Evolutionary conservation across 2,329 filamentous ascomycete genomes (phyloP).

Genomic region (Penicillium sp.): DNA sequence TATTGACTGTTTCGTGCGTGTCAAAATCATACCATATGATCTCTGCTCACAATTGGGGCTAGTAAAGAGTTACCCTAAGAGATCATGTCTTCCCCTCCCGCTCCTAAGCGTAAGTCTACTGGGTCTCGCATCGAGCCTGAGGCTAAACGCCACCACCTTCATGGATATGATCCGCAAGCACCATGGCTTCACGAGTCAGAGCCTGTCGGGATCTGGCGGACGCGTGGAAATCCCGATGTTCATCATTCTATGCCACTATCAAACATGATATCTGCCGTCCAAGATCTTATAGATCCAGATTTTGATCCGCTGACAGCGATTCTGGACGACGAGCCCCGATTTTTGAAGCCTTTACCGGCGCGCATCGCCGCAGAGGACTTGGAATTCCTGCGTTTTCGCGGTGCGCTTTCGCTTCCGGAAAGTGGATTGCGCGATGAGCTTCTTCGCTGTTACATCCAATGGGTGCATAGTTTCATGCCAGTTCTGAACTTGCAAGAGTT

Average conservation of each 20-base stretch:
- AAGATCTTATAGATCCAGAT: conserved; percentile 40
- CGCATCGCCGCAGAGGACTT: conserved; percentile 76
- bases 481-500: conserved; percentile 65
- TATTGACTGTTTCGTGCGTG: neutral
- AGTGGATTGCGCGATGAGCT: conserved; percentile 70
- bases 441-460: conserved; percentile 75
- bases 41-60: neutral
- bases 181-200: conserved; percentile 34
- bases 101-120: conserved; percentile 31
- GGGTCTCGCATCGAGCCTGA: conserved; percentile 19
- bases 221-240: conserved; percentile 31
- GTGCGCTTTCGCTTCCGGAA: conserved; percentile 71
- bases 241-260: conserved; percentile 33
- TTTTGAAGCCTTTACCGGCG: conserved; percentile 72
- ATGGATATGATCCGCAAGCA: conserved; percentile 31
- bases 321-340: conserved; percentile 51
- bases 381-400: conserved; percentile 74
- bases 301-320: conserved; percentile 41
- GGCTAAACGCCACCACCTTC: conserved; percentile 26
- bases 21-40: too few species aligned
- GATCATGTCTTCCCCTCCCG: conserved; percentile 19
- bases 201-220: conserved; percentile 28
- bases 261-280: conserved; percentile 41
- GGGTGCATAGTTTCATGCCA: conserved; percentile 88
- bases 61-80: conserved; percentile 8